These are phyloP conservation scores for Amaranthus tricolor DNA, from an alignment of 179 eudicot species.

Conservation along the genomic window DNA sequence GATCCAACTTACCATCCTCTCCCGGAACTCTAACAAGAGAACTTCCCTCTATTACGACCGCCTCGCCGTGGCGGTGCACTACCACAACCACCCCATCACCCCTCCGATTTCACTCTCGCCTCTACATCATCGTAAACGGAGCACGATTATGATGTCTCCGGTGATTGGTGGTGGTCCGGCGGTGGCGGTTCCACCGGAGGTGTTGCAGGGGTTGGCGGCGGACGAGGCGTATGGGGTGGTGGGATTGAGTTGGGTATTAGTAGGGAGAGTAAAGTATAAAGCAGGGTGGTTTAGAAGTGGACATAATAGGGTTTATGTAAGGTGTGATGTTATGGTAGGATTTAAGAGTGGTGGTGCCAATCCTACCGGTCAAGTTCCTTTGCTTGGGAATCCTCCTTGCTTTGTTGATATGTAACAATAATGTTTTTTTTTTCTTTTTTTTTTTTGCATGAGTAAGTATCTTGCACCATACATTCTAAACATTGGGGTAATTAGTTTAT, in stretches of 20 bases:
- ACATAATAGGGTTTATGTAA: constrained; percentile 48
- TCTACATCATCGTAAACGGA: constrained; percentile 40
- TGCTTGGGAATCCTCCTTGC: constrained; percentile 50
- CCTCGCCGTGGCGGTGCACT: constrained; percentile 53
- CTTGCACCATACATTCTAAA: no score
- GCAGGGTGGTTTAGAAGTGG: constrained; percentile 50
- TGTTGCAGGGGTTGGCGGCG: constrained; percentile 47
- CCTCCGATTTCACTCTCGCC: constrained; percentile 64
- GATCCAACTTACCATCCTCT: constrained; percentile 58
- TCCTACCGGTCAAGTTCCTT: constrained; percentile 47
- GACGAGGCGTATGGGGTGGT: constrained; percentile 61
- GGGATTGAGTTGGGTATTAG: constrained; percentile 57
- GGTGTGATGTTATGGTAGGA: constrained; percentile 59
- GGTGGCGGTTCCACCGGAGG: constrained; percentile 42
- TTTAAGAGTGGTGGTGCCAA: constrained; percentile 35
- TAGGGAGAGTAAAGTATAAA: constrained; percentile 58
- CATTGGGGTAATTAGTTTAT: no score
- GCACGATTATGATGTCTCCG: constrained; percentile 61
- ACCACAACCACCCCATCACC: constrained; percentile 60
- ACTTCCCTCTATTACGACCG: constrained; percentile 56
- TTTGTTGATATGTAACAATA: constrained; percentile 38
- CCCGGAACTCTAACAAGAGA: constrained; percentile 63
- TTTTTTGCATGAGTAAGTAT: neutral
- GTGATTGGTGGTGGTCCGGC: constrained; percentile 46
- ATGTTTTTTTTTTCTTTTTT: neutral